Evolutionary conservation across 768 basidiomycete genomes (phyloP), one percentile per base, ranked within the genome.

Genomic region (Boletus pseudopeckii): DNA sequence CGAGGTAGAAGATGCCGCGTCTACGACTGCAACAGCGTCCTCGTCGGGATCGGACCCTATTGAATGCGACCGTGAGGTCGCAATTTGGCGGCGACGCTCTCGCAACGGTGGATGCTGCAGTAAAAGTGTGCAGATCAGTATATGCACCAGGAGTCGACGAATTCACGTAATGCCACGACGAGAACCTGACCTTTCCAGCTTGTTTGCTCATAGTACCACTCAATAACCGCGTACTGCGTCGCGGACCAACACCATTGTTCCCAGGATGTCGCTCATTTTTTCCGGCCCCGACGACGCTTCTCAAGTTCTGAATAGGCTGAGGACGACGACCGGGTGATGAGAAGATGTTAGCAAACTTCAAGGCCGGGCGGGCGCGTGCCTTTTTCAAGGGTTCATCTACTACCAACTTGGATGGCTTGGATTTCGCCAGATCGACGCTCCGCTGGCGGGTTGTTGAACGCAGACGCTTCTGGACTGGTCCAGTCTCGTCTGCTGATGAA

Each of bases 341-440:
- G 87, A 88, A 86, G 79, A 86, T 78, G 77, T 88, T 88, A 87
- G 83, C 79, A 85, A 86, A 82, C 77, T 81, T 84, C 81, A 88
- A 80, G 80, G 84, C 86, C 85, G 84, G 85, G 84, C 85, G 86
- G 80, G 83, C 83, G 85, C 87, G 83, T 88, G 85, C 89, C 88
- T 91, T 90, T 87, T 88, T 89, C 79, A 80, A 76, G 71, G 83
- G 81, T 72, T 87, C 85, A 74, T 86, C 85, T 64, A 78, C 71
- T 67, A 74, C 74, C 63, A 79, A 70, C 77, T 86, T 89, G 66
- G 75, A 78, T 59, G 79, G 71, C 70, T 85, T 85, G 48, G 77
- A 69, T 70, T 82, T 84, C 57, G 74, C 70, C 62, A 65, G 44
- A 66, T 75, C 75, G 52, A 73, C 70, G 68, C 80, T 78, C 57